phyloP scores from a whole-genome alignment of 345 rosid genomes.

The Syzygium oleosum region DNA sequence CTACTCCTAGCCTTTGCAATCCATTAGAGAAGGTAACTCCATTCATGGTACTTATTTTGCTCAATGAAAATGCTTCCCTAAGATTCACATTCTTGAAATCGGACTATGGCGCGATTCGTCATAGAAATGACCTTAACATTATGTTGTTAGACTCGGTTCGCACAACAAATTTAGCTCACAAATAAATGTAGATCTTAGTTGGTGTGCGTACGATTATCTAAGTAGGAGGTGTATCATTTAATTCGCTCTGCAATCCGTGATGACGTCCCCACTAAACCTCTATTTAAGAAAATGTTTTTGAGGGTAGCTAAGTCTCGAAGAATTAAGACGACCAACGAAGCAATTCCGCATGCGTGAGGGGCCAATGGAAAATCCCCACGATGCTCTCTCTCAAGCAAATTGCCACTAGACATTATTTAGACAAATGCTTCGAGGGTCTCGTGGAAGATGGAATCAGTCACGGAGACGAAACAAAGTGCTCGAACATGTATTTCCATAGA shows the following conservation, averaged over 20 bases:
- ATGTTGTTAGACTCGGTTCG: neutral
- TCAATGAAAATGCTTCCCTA: neutral
- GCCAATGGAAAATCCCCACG: too few relatives aligned
- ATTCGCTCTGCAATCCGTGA: neutral
- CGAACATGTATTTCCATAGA: neutral
- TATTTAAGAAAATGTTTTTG: neutral
- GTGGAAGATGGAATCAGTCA: neutral
- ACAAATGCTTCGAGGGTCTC: neutral
- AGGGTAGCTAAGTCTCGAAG: neutral
- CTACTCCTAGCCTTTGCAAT: neutral
- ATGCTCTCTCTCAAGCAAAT: too few relatives aligned
- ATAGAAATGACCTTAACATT: neutral
- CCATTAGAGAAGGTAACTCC: neutral
- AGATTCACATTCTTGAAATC: neutral
- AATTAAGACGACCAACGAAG: neutral
- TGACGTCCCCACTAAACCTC: neutral
- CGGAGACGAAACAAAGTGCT: neutral
- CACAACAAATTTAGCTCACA: neutral
- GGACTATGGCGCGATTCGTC: too few relatives aligned
- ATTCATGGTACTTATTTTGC: neutral
- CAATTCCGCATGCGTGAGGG: neutral
- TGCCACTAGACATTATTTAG: too few relatives aligned
- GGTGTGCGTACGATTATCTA: neutral
- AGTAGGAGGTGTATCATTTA: neutral
- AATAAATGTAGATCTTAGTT: neutral